Percentiles rank a stretch among this genome's conserved stretches.
These are phyloP conservation scores for Aspergillus proliferans DNA, from an alignment of 2,329 filamentous ascomycete species.

Conservation along the genomic window DNA sequence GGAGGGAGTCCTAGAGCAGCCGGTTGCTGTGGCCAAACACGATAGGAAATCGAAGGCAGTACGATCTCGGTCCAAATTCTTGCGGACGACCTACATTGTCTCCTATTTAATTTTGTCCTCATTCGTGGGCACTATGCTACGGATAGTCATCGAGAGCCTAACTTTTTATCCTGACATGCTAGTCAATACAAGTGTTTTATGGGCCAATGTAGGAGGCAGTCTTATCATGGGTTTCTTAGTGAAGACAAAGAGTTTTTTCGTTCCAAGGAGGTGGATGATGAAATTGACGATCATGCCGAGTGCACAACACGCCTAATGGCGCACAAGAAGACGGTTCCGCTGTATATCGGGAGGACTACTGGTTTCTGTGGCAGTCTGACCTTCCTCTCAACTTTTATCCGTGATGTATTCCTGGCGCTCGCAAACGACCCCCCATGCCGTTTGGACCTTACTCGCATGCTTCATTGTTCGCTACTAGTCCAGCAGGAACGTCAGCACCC, in stretches of 20 bases:
- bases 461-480: conserved; percentile 19
- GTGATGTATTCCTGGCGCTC: conserved; percentile 66
- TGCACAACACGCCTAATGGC: background rate
- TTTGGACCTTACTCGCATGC: conserved; percentile 37
- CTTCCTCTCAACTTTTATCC: conserved; percentile 75
- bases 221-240: conserved; percentile 73
- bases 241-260: conserved; percentile 70
- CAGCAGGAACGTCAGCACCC: conserved; percentile 41
- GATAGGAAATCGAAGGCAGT: background rate
- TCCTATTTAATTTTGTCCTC: conserved; percentile 77
- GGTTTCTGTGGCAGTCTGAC: conserved; percentile 87
- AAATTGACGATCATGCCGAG: background rate
- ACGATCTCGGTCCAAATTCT: background rate
- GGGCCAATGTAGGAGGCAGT: conserved; percentile 77
- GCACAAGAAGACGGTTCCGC: conserved; percentile 69
- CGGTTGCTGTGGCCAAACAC: background rate
- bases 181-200: conserved; percentile 64
- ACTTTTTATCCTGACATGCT: conserved; percentile 73
- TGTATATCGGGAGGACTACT: conserved; percentile 63
- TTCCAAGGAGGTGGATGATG: conserved; percentile 40
- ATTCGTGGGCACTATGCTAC: conserved; percentile 62
- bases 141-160: conserved; percentile 68
- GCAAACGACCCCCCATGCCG: conserved; percentile 27
- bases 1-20: background rate
- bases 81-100: conserved; percentile 49